A percentile compares a stretch with the other conserved stretches of the same genome.
phyloP scores from a whole-genome alignment of 2,329 filamentous ascomycete genomes.

The Salinomyces thailandicus region DNA sequence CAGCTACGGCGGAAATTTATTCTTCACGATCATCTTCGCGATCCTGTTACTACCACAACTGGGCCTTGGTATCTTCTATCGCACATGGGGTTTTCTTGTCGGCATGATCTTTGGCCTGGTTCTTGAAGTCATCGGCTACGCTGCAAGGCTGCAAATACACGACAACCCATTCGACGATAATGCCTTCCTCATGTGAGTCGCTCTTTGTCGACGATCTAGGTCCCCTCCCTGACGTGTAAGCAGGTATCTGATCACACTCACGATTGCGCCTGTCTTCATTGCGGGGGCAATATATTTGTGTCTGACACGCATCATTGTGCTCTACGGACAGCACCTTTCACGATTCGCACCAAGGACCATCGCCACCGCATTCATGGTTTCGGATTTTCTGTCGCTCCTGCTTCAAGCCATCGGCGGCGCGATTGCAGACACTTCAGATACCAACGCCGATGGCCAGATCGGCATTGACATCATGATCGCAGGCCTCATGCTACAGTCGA shows the following conservation, averaged over 20 bases:
- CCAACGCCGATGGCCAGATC: constrained; percentile 29
- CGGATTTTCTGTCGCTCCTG: constrained; percentile 45
- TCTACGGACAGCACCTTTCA: constrained; percentile 36
- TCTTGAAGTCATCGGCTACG: constrained; percentile 47
- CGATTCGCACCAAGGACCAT: constrained; percentile 20
- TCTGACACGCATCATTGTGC: constrained; percentile 47
- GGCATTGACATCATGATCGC: constrained; percentile 48
- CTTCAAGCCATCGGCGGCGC: constrained; percentile 49
- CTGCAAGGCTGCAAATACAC: constrained; percentile 44
- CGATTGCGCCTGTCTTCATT: constrained; percentile 48
- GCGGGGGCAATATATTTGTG: constrained; percentile 48
- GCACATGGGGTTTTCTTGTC: constrained; percentile 47
- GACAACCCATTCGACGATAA: constrained; percentile 40
- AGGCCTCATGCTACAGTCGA: constrained; percentile 47
- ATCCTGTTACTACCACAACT: constrained; percentile 40
- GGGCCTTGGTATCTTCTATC: constrained; percentile 39
- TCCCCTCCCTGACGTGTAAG: constrained; percentile 1
- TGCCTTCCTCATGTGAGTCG: constrained; percentile 42
- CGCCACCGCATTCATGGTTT: constrained; percentile 48
- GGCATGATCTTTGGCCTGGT: constrained; percentile 39
- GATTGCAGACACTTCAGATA: constrained; percentile 41
- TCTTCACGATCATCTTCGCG: constrained; percentile 44
- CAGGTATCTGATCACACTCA: constrained; percentile 47
- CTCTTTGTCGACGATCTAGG: background rate
- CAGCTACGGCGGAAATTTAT: constrained; percentile 30